These are phyloP conservation scores for Albatrellus sp. DNA, from an alignment of 1,284 basidiomycete species.

Conservation along the genomic window DNA sequence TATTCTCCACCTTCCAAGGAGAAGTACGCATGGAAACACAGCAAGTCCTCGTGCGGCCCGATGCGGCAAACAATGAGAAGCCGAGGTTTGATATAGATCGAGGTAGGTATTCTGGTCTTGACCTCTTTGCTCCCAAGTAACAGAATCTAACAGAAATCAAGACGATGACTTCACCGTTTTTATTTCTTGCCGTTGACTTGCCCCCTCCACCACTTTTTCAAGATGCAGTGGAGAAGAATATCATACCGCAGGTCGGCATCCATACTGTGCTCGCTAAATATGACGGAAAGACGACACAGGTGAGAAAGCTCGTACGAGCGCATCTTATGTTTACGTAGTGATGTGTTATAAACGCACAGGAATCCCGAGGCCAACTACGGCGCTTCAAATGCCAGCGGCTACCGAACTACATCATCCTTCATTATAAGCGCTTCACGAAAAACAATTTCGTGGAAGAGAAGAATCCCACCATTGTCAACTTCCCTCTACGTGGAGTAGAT, in stretches of 20 bases:
- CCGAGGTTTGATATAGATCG: slow-evolving; percentile 87
- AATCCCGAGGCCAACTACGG: slow-evolving; percentile 76
- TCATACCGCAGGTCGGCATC: slow-evolving; percentile 94
- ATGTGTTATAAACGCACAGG: slow-evolving; percentile 29
- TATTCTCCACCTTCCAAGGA: slow-evolving; percentile 91
- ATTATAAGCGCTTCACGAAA: slow-evolving; percentile 97
- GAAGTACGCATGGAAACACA: slow-evolving; percentile 90
- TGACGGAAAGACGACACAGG: slow-evolving; percentile 84
- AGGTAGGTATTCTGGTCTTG: slow-evolving; percentile 36
- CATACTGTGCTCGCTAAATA: slow-evolving; percentile 91
- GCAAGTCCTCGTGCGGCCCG: slow-evolving; percentile 78
- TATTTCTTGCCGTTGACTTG: slow-evolving; percentile 91
- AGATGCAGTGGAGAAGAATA: slow-evolving; percentile 91
- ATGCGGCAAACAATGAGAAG: slow-evolving; percentile 56
- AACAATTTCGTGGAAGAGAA: slow-evolving; percentile 98
- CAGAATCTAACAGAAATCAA: slow-evolving; percentile 60
- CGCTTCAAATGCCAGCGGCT: slow-evolving; percentile 83
- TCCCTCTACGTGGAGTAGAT: slow-evolving; percentile 87
- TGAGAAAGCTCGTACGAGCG: slow-evolving; percentile 19
- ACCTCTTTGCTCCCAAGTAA: no score
- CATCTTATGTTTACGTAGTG: slow-evolving; percentile 5
- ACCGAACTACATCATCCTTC: slow-evolving; percentile 88
- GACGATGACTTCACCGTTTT: slow-evolving; percentile 78
- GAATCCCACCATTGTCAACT: slow-evolving; percentile 98
- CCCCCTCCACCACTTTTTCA: slow-evolving; percentile 96